These are phyloP conservation scores for Mycocentrospora acerina DNA, from an alignment of 2,329 filamentous ascomycete genomes.

Conservation along the genomic window DNA sequence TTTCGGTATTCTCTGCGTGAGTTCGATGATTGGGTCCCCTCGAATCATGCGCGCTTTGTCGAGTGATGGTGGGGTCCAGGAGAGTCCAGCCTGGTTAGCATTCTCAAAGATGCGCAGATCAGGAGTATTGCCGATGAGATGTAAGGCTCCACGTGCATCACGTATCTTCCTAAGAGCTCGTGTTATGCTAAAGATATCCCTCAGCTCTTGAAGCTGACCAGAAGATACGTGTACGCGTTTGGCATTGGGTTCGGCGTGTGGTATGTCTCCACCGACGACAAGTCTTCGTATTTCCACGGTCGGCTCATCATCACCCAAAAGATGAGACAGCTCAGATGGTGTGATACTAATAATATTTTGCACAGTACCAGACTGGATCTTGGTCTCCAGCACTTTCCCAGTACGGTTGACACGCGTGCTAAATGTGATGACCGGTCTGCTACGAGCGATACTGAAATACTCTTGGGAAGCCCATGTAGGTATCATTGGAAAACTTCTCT, in stretches of 20 bases:
- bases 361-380: constrained; percentile 55
- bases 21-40: constrained; percentile 49
- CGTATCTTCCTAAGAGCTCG: constrained; percentile 35
- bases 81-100: constrained; percentile 32
- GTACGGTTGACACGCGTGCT: constrained; percentile 56
- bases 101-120: constrained; percentile 42
- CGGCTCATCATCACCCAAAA: constrained; percentile 39
- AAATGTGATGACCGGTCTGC: constrained; percentile 62
- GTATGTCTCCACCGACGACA: constrained; percentile 29
- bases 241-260: constrained; percentile 1
- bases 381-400: constrained; percentile 57
- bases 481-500: constrained; percentile 59
- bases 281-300: constrained; percentile 16
- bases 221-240: constrained; percentile 17
- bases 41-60: constrained; percentile 39
- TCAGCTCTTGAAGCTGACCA: constrained; percentile 35
- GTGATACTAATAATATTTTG: constrained; percentile 58
- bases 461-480: constrained; percentile 51
- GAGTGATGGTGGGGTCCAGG: constrained; percentile 45
- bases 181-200: constrained; percentile 39
- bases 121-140: constrained; percentile 28
- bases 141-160: constrained; percentile 41
- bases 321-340: constrained; percentile 38
- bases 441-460: constrained; percentile 55
- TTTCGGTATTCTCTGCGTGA: constrained; percentile 11